Evolutionary conservation across 208 protist genomes (phyloP).

Genomic region (Zelonia costaricensis): DNA sequence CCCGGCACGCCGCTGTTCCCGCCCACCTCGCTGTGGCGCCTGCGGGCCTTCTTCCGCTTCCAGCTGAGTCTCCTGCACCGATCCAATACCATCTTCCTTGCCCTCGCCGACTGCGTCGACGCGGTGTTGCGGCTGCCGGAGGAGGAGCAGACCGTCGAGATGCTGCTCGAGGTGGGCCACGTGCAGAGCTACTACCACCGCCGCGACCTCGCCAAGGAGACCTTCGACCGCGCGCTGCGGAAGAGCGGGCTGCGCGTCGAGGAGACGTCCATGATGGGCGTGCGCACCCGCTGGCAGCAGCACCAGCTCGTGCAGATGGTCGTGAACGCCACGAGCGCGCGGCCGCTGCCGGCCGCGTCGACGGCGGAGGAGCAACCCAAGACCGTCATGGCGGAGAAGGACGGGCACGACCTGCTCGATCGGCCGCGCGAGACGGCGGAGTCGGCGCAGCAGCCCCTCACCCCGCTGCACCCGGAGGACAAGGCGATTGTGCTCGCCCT

Average conservation of each 20-base stretch:
- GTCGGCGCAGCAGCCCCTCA: conserved; percentile 24
- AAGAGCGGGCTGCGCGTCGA: conserved; percentile 71
- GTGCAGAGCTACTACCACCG: conserved; percentile 89
- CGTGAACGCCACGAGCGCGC: conserved; percentile 60
- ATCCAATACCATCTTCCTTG: conserved; percentile 72
- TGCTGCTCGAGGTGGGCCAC: conserved; percentile 82
- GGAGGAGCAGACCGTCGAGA: conserved; percentile 45
- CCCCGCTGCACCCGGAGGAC: conserved; percentile 79
- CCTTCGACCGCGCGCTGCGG: conserved; percentile 58
- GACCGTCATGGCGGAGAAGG: conserved; percentile 70
- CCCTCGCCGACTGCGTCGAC: conserved; percentile 67
- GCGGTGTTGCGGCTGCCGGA: conserved; percentile 56
- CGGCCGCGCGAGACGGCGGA: conserved; percentile 67
- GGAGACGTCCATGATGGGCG: conserved; percentile 83
- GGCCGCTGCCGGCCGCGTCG: conserved; percentile 27
- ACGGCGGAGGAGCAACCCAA: conserved; percentile 42
- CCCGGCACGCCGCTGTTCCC: conserved; percentile 37
- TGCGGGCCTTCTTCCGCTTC: conserved; percentile 77
- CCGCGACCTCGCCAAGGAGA: conserved; percentile 69
- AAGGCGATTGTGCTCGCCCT: conserved; percentile 88
- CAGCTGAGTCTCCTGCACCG: conserved; percentile 77
- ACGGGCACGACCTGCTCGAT: conserved; percentile 86
- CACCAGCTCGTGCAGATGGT: conserved; percentile 86
- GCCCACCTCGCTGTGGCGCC: conserved; percentile 59
- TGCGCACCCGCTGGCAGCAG: conserved; percentile 92